Evolutionary conservation across 2,329 filamentous ascomycete species (phyloP).

Genomic region (Cordyceps cateniannulata): DNA sequence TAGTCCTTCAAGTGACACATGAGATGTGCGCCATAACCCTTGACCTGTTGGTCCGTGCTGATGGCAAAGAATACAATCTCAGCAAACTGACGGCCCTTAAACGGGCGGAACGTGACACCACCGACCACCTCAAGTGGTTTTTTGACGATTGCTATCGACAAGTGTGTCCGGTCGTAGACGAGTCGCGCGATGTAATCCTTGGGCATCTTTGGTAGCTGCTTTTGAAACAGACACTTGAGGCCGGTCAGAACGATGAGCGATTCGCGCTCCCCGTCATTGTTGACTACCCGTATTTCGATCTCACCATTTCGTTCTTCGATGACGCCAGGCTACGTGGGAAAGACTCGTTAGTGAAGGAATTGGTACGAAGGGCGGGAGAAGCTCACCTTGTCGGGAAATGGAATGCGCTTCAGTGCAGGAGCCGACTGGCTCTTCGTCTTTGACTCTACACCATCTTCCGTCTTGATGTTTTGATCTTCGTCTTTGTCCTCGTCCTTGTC

Average conservation of each 20-base stretch:
- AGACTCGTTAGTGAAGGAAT: slow-evolving; percentile 8
- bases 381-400: slow-evolving; percentile 79
- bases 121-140: slow-evolving; percentile 93
- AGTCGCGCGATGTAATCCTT: slow-evolving; percentile 98
- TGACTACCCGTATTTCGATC: slow-evolving; percentile 96
- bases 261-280: slow-evolving; percentile 85
- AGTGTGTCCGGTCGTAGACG: slow-evolving; percentile 92
- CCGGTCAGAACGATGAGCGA: slow-evolving; percentile 92
- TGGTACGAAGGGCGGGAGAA: not conserved
- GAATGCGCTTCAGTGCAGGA: slow-evolving; percentile 55
- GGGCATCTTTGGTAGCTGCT: slow-evolving; percentile 97
- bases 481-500: slow-evolving; percentile 4
- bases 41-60: slow-evolving; percentile 95
- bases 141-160: slow-evolving; percentile 96
- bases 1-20: slow-evolving; percentile 99
- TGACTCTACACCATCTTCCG: slow-evolving; percentile 9
- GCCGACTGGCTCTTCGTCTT: slow-evolving; percentile 38
- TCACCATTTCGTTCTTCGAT: slow-evolving; percentile 89
- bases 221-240: slow-evolving; percentile 96
- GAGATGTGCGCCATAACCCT: slow-evolving; percentile 93
- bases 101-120: slow-evolving; percentile 93
- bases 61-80: slow-evolving; percentile 99
- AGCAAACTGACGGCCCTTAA: slow-evolving; percentile 85
- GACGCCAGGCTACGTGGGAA: slow-evolving; percentile 61
- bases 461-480: not conserved